phyloP scores from a whole-genome alignment of 495 filamentous ascomycete genomes.

The Neurospora sp. region DNA sequence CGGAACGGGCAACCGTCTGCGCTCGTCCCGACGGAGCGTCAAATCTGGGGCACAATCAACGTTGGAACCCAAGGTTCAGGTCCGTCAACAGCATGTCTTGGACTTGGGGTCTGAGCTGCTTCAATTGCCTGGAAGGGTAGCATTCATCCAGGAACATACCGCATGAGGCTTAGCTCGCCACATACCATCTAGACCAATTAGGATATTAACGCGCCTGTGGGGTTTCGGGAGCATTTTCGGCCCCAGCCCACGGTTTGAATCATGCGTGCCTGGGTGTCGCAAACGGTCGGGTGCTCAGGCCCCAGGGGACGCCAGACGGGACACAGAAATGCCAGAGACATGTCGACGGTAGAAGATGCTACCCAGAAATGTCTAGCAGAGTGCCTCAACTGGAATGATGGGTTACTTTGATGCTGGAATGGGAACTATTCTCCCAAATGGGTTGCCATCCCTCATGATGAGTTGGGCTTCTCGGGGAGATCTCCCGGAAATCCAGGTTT shows the following conservation, averaged over 20 bases:
- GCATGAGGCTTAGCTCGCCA: neutral
- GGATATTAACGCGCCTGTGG: conserved; percentile 3
- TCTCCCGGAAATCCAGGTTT: conserved; percentile 8
- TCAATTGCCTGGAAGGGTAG: neutral
- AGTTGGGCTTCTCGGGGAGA: conserved; percentile 16
- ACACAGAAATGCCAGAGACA: neutral
- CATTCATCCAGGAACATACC: conserved; percentile 6
- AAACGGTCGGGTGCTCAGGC: conserved; percentile 15
- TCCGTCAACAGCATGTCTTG: neutral
- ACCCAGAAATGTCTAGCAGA: conserved; percentile 17
- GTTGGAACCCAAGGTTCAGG: conserved; percentile 5
- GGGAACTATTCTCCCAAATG: conserved; percentile 12
- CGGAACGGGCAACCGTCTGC: neutral
- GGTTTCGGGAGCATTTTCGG: conserved; percentile 15
- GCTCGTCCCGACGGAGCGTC: neutral
- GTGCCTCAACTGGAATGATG: conserved; percentile 17
- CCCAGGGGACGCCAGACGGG: conserved; percentile 1
- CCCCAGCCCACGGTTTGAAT: conserved; percentile 6
- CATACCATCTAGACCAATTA: conserved; percentile 4
- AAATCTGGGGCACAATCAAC: neutral
- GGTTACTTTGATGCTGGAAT: conserved; percentile 10
- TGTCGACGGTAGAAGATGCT: neutral
- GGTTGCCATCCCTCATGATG: neutral
- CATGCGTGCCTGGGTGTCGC: conserved; percentile 12
- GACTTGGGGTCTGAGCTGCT: neutral